Evolutionary conservation across 2,329 filamentous ascomycete species (phyloP), one percentile per base, ranked within the genome.

Genomic region (Xylaria digitata): DNA sequence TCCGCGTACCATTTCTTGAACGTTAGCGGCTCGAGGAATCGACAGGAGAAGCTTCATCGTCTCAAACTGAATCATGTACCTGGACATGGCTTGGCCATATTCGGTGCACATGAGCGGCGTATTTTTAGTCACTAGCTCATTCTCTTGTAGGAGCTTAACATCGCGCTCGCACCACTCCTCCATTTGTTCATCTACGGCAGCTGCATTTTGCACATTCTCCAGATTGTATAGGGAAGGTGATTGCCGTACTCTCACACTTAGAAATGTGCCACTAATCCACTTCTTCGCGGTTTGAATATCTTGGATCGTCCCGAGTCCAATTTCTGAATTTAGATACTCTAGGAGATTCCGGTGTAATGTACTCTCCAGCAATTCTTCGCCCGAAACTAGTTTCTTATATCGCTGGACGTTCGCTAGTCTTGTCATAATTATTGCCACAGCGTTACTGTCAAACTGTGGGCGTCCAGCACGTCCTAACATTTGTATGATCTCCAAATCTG

Each of bases 401-500:
- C 87, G 84, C 1, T 83, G 74, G 6, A 87, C 86, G 56, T 89
- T 90, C 4, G 88, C 81, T n/a, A 84, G 81, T 26, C 87, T 86
- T 0, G 93, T 96, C 81, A 97, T 87, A 61, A 97, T 94, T 17
- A 96, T 89, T 11, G 92, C 93, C 45, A 89, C 85, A 2, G 92
- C 93, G 65, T 82, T 92, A 56, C 88, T 85, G 72, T 95, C 93
- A 69, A 94, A 96, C 74, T 96, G 93, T 6, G 93, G 93, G 21
- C 93, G 85, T 1, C 93, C 93, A 57, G 93, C 93, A 69, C 93
- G 88, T 6, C 93, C 93, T 55, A 96, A 86, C 93, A 97, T 96
- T 73, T 97, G 93, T 90, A 95, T 95, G 68, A 95, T 86, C 71
- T 96, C 93, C 5, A 96, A 82, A 75, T 96, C 92, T 0, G 92